Evolutionary conservation across 2,329 filamentous ascomycete genomes (phyloP).

Genomic region (Aspergillus hortae): DNA sequence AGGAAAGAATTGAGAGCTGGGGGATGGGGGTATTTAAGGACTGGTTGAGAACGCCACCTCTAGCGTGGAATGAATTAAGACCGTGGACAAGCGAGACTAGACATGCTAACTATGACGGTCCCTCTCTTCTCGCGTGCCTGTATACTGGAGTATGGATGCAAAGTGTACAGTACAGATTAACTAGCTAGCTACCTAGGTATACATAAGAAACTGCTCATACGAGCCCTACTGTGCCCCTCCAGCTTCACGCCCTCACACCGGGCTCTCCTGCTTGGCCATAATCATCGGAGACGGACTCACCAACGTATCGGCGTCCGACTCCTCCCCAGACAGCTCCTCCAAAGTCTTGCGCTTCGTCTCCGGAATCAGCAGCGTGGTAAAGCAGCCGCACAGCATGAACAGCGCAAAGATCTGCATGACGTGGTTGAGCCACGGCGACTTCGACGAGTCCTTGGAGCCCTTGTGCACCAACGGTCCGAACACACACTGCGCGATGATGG

Average conservation of each 20-base stretch:
- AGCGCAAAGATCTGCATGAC: conserved; percentile 75
- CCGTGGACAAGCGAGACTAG: too few relatives aligned
- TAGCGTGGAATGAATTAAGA: neutral
- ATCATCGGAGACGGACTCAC: neutral
- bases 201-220: too few relatives aligned
- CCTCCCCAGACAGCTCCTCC: conserved; percentile 66
- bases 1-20: neutral
- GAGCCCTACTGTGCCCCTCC: too few relatives aligned
- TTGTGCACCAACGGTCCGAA: conserved; percentile 61
- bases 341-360: conserved; percentile 73
- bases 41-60: neutral
- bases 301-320: conserved; percentile 15
- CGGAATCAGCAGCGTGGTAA: conserved; percentile 69
- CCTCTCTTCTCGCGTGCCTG: too few relatives aligned
- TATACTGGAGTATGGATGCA: too few relatives aligned
- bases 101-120: too few relatives aligned
- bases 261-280: neutral
- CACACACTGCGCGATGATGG: conserved; percentile 64
- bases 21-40: neutral
- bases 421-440: conserved; percentile 65
- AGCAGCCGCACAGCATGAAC: conserved; percentile 72
- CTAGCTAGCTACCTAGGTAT: too few relatives aligned
- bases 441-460: conserved; percentile 52
- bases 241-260: neutral
- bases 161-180: too few relatives aligned